Evolutionary conservation across 257 asterid species (phyloP), one percentile per base, ranked within the genome.

Genomic region (Jacaranda copaia): DNA sequence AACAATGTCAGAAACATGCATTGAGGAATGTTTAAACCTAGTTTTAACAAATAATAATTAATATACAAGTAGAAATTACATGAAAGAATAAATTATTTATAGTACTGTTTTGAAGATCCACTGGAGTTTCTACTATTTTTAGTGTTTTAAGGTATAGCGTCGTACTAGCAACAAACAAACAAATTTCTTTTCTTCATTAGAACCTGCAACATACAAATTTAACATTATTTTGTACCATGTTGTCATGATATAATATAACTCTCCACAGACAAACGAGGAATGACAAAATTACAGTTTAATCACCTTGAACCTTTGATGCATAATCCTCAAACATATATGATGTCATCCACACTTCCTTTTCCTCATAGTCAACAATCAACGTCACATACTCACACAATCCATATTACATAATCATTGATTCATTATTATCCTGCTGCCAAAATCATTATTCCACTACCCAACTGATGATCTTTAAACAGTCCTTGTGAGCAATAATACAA

Each of bases 41-140:
- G 46, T 20, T 63, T 13, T 69, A 55, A 19, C 53, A 75, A 74
- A 56, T 69, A 82, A 20, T 14, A 53, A 68, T 60, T 43, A 71
- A 46, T 25, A 18, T n/a, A n/a, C 49, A 45, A 39, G 66, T 53
- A 58, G 39, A 70, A 63, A 67, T 32, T 18, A 10, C 13, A 73
- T 53, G 57, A 73, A 67, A 57, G 39, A 62, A 13, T 25, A 51
- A 63, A 15, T 53, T 82, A 20, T 39, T 53, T 59, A 48, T 51
- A 38, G 38, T 71, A 65, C 73, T 71, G 38, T 71, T 58, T 70
- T 71, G 36, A 63, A 40, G 72, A 69, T 55, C 63, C 51, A 60
- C 25, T 16, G 61, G 77, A 65, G 63, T 68, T 43, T 73, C 57
- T 70, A 65, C 42, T 7, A 48, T 4, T 55, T 43, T 12, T 64